Base-by-base conservation (phyloP, 345 rosid genomes). In the Firmiana major region DNA sequence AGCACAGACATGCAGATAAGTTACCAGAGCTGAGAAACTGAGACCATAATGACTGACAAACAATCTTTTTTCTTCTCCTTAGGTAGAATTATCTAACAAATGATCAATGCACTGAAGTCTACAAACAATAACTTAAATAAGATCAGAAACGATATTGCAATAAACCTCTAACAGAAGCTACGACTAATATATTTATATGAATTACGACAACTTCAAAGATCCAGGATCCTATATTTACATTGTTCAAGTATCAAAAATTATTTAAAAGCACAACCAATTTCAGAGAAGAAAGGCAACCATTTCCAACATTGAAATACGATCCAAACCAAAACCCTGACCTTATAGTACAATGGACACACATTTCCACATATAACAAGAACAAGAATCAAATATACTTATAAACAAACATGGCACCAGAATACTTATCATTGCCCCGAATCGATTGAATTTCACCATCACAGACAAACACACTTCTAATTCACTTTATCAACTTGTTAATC, bases 371-470 rank as follows among this genome's bases (percentile, higher is more conserved):
- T n/a, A 34, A 21, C 3, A 21, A 38, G 12, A 49, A 24, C 40
- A 40, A 63, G 22, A 65, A 64, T 28, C 53, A 67, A 42, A n/a
- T 53, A 77, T n/a, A 63, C 54, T 24, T 24, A 15, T 40, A 54
- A 42, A 42, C 43, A 54, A 67, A 22, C 28, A 43, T 42, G 40
- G 24, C 66, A 76, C 17, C 68, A 43, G 11, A 65, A 72, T 34
- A 13, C 36, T 43, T 71, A 71, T 54, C 34, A 31, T 54, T 72
- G 69, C 62, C 62, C 60, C 53, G 17, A 76, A 63, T 24, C 73
- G 53, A 72, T 49, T 21, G 36, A 78, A 72, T 71, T 79, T 51
- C 59, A 45, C 77, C 48, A 75, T 63, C 59, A 55, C 67, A 69
- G 9, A 51, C 60, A 60, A 21, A 19, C 53, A 59, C 8, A 26